These are phyloP conservation scores for Neoarthrinium moseri DNA, from an alignment of 2,329 filamentous ascomycete species.

Conservation along the genomic window DNA sequence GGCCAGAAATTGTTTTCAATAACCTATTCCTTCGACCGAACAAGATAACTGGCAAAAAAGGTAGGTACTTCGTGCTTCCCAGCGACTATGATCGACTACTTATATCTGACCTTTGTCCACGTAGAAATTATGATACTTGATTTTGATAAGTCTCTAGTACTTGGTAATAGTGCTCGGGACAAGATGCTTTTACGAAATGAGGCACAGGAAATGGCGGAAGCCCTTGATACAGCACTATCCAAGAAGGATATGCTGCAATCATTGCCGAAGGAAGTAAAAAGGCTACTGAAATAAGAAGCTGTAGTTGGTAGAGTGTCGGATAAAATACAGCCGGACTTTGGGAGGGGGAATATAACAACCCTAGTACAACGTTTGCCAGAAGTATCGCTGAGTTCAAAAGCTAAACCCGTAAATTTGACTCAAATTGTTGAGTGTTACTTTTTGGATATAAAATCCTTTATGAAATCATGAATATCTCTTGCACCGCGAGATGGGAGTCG, in stretches of 20 bases:
- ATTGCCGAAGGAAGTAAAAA: not conserved
- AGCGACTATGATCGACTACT: not conserved
- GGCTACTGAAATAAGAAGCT: too few relatives aligned
- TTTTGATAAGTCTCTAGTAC: slow-evolving; percentile 1
- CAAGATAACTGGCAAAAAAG: not conserved
- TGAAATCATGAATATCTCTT: slow-evolving; percentile 9
- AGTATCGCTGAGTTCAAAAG: too few relatives aligned
- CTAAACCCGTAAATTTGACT: not conserved
- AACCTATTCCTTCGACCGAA: not conserved
- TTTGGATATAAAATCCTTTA: slow-evolving; percentile 6
- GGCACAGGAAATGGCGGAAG: not conserved
- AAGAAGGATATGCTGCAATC: not conserved
- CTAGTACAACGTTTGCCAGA: too few relatives aligned
- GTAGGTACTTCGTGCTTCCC: not conserved
- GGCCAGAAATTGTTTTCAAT: not conserved
- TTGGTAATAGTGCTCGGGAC: not conserved
- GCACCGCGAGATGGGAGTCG: slow-evolving; percentile 3
- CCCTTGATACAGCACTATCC: not conserved
- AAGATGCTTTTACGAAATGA: not conserved
- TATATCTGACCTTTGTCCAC: not conserved
- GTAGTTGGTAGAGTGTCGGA: too few relatives aligned
- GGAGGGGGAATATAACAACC: too few relatives aligned
- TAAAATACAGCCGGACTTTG: too few relatives aligned
- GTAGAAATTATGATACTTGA: not conserved
- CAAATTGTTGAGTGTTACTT: not conserved